Conservation (phyloP, 306 rosid species). For the Rosa persica region DNA sequence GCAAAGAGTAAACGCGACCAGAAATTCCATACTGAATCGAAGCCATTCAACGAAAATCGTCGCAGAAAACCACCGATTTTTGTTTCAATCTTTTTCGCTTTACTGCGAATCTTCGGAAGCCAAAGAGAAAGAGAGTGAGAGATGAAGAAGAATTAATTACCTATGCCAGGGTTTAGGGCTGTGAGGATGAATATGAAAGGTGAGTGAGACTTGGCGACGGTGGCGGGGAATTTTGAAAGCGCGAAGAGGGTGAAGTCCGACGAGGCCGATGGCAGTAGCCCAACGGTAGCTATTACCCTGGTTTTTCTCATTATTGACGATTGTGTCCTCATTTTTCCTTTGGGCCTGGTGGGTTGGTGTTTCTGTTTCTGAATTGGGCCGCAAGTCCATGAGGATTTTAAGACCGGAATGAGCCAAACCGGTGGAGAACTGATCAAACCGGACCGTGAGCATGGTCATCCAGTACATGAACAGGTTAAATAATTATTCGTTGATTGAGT, state of each 20-base stretch:
- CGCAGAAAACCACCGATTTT: not conserved
- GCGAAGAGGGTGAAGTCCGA: not conserved
- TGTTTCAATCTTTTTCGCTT: not conserved
- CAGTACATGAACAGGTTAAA: too few relatives aligned
- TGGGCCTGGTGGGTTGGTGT: not conserved
- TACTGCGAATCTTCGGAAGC: not conserved
- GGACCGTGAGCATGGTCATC: not conserved
- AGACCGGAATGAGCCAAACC: not conserved
- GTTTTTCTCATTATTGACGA: not conserved
- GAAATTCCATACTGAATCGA: not conserved
- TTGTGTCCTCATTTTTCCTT: not conserved
- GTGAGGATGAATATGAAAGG: not conserved
- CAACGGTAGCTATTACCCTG: not conserved
- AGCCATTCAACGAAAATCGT: not conserved
- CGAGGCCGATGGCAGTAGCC: not conserved
- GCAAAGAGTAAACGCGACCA: not conserved
- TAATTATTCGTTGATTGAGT: too few relatives aligned
- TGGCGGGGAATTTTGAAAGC: constrained; percentile 50
- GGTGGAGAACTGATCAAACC: not conserved
- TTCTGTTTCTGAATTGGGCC: not conserved
- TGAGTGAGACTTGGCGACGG: constrained; percentile 10
- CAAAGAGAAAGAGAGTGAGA: constrained; percentile 1
- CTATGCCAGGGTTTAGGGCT: not conserved
- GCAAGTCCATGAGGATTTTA: not conserved
- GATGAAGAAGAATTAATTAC: not conserved